Base-by-base conservation (phyloP, 164 flowering plant species). In the Kingdonia uniflora region DNA sequence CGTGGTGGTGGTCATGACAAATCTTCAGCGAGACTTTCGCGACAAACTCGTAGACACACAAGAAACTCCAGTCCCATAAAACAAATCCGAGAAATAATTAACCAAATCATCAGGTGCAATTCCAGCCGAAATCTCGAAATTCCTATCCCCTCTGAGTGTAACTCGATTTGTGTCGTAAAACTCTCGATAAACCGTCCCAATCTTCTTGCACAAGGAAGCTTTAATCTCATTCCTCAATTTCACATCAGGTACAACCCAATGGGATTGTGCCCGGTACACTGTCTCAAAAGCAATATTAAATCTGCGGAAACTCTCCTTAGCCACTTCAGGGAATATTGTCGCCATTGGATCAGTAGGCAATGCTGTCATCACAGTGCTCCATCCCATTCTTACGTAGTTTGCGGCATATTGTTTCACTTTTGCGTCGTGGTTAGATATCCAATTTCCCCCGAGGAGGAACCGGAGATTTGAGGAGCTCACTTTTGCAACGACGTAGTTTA, bases 141-240 rank as follows among this genome's bases (percentile, higher is more conserved):
- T 62, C 49, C 59, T 57, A 41, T 59, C 69, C 2, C 40, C 19
- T 2, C 69, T 67, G 19, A 60, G 42, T 1, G 38, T n/a, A 15
- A 11, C 16, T 46, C 59, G 55, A 37, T 65, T 50, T 23, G 37
- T 42, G 1, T 66, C 57, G 42, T 74, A 78, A 11, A 78, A 67
- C 51, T 23, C 66, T 35, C 63, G 65, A 54, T 81, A 81, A 0
- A 20, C 66, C 58, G 75, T 63, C 21, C 51, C 65, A 12, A 84
- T 25, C 44, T 72, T 81, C 55, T 63, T 54, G 19, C 52, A 67
- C 0, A 84, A 52, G 14, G 81, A 80, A 2, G 23, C 14, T 50
- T 69, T 75, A 1, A 84, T 70, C 16, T 75, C 76, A 52, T 84
- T 81, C 42, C 86, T 65, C 14, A 84, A 72, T 39, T 64, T 69